Evolutionary conservation across 495 filamentous ascomycete species (phyloP).

Genomic region (Penicillium nucicola): DNA sequence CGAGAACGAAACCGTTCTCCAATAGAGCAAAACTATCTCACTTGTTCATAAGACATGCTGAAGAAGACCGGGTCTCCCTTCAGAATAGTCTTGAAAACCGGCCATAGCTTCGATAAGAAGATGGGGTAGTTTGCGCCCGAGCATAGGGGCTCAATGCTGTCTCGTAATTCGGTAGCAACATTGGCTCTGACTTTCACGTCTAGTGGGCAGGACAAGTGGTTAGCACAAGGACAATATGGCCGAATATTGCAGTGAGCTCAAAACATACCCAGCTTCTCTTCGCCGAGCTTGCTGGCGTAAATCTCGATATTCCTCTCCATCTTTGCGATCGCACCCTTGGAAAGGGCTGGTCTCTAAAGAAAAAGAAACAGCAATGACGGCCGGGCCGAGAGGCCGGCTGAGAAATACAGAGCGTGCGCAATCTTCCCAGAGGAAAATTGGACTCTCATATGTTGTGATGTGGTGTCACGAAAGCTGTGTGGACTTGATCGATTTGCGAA

Average conservation of each 20-base stretch:
- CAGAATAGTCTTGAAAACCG: slow-evolving; percentile 82
- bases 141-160: slow-evolving; percentile 75
- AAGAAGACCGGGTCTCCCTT: slow-evolving; percentile 88
- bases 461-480: slow-evolving; percentile 39
- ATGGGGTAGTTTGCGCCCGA: slow-evolving; percentile 61
- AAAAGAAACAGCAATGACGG: slow-evolving; percentile 22
- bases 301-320: slow-evolving; percentile 59
- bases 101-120: slow-evolving; percentile 84
- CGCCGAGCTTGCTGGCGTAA: slow-evolving; percentile 57
- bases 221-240: not conserved
- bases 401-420: slow-evolving; percentile 29
- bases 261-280: slow-evolving; percentile 55
- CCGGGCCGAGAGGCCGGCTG: slow-evolving; percentile 46
- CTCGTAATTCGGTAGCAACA: slow-evolving; percentile 74
- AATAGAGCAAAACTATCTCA: slow-evolving; percentile 27
- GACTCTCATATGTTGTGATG: slow-evolving; percentile 48
- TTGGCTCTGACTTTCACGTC: slow-evolving; percentile 75
- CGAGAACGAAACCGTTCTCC: not conserved
- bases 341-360: slow-evolving; percentile 22
- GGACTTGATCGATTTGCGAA: slow-evolving; percentile 58
- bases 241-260: not conserved
- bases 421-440: slow-evolving; percentile 17
- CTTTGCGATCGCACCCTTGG: slow-evolving; percentile 21
- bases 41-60: slow-evolving; percentile 81
- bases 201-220: slow-evolving; percentile 27